phyloP scores from a whole-genome alignment of 495 filamentous ascomycete species.

The Penicillium mononematosum region DNA sequence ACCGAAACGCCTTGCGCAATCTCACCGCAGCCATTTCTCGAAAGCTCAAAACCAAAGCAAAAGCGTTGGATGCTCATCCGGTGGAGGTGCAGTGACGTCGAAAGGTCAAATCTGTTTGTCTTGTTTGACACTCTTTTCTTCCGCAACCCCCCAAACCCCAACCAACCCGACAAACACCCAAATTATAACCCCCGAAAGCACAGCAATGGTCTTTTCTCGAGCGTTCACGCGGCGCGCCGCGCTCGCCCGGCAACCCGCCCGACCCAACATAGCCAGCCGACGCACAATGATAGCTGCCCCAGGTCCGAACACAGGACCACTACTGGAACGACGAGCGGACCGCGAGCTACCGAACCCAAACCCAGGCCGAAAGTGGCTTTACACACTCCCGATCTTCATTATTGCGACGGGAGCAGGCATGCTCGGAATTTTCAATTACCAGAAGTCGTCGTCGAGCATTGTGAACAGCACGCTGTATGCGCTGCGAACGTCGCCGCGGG shows the following conservation, averaged over 20 bases:
- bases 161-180: neutral
- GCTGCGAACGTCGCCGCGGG: conserved; percentile 72
- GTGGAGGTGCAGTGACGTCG: conserved; percentile 11
- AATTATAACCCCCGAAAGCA: neutral
- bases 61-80: neutral
- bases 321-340: conserved; percentile 78
- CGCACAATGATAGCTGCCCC: conserved; percentile 52
- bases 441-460: conserved; percentile 79
- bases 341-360: conserved; percentile 65
- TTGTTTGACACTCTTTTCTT: conserved; percentile 31
- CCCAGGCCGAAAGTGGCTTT: conserved; percentile 44
- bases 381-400: conserved; percentile 58
- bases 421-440: conserved; percentile 96
- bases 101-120: conserved; percentile 29
- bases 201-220: conserved; percentile 18
- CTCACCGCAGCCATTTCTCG: conserved; percentile 49
- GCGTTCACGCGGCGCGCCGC: conserved; percentile 20
- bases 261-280: conserved; percentile 25
- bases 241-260: conserved; percentile 16
- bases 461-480: conserved; percentile 87
- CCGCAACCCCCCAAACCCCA: conserved; percentile 1
- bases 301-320: conserved; percentile 55
- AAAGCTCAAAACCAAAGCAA: neutral
- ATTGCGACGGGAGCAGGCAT: conserved; percentile 61
- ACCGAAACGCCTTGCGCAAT: conserved; percentile 61